phyloP scores from a whole-genome alignment of 306 rosid species.

The Trifolium repens region DNA sequence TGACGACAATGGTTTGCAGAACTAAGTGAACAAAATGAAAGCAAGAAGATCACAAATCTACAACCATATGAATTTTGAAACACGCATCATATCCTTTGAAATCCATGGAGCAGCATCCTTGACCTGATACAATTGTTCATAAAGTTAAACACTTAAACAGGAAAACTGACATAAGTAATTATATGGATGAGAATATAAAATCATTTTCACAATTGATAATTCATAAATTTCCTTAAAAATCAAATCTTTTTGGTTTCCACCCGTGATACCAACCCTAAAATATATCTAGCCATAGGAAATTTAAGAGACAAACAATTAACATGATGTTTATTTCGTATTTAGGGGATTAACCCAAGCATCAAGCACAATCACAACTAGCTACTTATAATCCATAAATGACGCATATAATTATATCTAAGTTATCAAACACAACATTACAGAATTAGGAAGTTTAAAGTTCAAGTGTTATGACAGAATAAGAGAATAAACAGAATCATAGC shows the following conservation, averaged over 20 bases:
- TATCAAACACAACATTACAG: constrained; percentile 19
- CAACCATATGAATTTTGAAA: constrained; percentile 19
- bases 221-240: constrained; percentile 26
- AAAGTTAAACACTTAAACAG: constrained; percentile 37
- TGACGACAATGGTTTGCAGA: constrained; percentile 35
- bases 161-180: not conserved
- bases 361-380: constrained; percentile 31
- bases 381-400: not conserved
- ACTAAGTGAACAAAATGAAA: constrained; percentile 34
- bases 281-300: constrained; percentile 9
- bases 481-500: constrained; percentile 1
- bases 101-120: constrained; percentile 30
- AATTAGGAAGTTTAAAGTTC: not conserved
- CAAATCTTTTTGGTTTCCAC: constrained; percentile 8
- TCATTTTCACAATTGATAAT: constrained; percentile 16
- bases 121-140: constrained; percentile 39
- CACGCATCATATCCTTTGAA: constrained; percentile 33
- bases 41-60: constrained; percentile 38
- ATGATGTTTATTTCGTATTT: not conserved
- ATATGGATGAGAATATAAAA: constrained; percentile 29
- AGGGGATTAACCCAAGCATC: constrained; percentile 16
- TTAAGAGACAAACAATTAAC: constrained; percentile 21
- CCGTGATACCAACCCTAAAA: constrained; percentile 23
- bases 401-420: not conserved
- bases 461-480: not conserved